phyloP scores from a whole-genome alignment of 306 rosid species.

The Senna tora region DNA sequence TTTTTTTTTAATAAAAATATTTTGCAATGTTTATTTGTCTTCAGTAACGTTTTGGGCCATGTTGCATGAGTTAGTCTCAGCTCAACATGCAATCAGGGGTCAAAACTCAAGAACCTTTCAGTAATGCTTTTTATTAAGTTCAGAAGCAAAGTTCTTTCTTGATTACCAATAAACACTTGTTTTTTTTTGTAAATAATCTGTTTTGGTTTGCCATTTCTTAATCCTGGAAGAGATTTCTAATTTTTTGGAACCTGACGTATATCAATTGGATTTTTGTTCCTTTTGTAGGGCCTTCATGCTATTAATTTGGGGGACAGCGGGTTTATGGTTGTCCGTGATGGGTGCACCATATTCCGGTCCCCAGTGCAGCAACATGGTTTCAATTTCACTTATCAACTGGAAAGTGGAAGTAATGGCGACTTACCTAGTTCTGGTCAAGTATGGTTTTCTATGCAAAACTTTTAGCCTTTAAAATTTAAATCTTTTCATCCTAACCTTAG shows the following conservation, averaged over 20 bases:
- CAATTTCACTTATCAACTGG: constrained; percentile 92
- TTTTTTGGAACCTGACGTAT: constrained; percentile 20
- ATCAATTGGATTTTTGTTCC: constrained; percentile 35
- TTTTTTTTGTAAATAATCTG: neutral
- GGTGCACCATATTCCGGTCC: constrained; percentile 87
- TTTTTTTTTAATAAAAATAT: too few species aligned
- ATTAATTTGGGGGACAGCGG: constrained; percentile 98
- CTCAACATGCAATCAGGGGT: neutral
- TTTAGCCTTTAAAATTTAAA: neutral
- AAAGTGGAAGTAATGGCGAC: constrained; percentile 76
- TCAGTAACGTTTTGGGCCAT: neutral
- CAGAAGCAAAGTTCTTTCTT: neutral
- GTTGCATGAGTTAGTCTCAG: neutral
- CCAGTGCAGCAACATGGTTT: constrained; percentile 99
- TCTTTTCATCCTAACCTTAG: neutral
- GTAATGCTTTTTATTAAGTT: constrained; percentile 1
- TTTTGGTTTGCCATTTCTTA: constrained; percentile 25
- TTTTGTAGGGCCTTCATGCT: constrained; percentile 82
- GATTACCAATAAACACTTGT: neutral
- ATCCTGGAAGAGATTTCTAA: constrained; percentile 5
- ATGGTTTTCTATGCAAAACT: constrained; percentile 12
- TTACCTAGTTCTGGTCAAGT: constrained; percentile 99
- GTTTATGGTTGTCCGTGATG: constrained; percentile 92
- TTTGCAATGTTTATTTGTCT: neutral
- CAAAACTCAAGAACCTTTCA: neutral